These are phyloP conservation scores for Alternaria ventricosa DNA, from an alignment of 2,329 filamentous ascomycete species.

Conservation along the genomic window DNA sequence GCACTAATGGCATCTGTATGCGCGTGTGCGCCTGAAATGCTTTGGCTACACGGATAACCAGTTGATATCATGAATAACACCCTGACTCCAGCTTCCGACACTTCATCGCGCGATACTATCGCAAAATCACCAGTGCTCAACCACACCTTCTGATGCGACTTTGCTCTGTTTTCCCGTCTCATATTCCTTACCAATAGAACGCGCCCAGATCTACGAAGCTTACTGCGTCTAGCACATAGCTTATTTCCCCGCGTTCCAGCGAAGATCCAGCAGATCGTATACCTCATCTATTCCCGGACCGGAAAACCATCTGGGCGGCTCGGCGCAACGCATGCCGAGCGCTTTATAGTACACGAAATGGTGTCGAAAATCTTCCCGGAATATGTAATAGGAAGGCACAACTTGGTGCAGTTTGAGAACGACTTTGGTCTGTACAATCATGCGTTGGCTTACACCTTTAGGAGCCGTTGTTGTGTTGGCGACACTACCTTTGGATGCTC, in stretches of 20 bases:
- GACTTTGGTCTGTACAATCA: neutral
- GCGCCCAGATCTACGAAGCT: neutral
- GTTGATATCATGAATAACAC: neutral
- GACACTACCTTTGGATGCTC: neutral
- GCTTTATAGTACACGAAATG: neutral
- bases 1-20: neutral
- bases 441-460: neutral
- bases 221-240: neutral
- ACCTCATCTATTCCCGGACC: constrained; percentile 5
- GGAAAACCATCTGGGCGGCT: neutral
- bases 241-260: constrained; percentile 7
- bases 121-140: neutral
- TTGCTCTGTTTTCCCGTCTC: neutral
- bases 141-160: neutral
- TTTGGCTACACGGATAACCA: neutral
- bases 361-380: neutral
- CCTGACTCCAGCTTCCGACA: neutral
- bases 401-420: neutral
- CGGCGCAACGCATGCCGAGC: constrained; percentile 7
- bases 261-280: neutral
- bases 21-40: neutral
- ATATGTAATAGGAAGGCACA: neutral
- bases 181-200: neutral
- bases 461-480: neutral
- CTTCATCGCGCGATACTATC: neutral